Percentiles rank a stretch among this genome's conserved stretches.
These are phyloP conservation scores for Helenozyma rhizophorensis DNA, from an alignment of 805 yeast genomes.

Conservation along the genomic window DNA sequence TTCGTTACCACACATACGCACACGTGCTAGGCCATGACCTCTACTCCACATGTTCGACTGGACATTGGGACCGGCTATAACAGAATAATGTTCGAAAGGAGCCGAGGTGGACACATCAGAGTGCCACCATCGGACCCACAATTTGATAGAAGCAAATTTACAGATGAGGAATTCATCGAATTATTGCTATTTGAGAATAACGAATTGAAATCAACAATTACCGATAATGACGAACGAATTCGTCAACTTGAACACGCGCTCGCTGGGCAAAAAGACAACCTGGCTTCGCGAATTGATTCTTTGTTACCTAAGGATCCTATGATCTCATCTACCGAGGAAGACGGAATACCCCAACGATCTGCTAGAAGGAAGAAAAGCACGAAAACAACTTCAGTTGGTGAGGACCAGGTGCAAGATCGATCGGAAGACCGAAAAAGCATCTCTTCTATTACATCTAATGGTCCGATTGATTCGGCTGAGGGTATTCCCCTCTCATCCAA, in stretches of 20 bases:
- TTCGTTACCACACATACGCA: too few relatives aligned
- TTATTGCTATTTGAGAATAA: conserved; percentile 31
- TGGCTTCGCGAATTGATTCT: too few relatives aligned
- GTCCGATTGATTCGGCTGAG: conserved; percentile 8
- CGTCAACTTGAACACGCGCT: conserved; percentile 4
- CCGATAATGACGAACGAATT: conserved; percentile 4
- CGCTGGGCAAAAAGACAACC: too few relatives aligned
- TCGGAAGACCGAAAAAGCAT: conserved; percentile 8
- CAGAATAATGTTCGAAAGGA: too few relatives aligned
- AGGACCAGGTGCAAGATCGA: too few relatives aligned
- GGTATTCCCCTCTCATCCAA: conserved; percentile 9
- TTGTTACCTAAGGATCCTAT: too few relatives aligned
- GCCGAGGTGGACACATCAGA: too few relatives aligned
- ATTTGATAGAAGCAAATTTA: conserved; percentile 27
- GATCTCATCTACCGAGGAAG: too few relatives aligned
- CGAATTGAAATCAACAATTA: conserved; percentile 24
- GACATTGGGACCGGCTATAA: too few relatives aligned
- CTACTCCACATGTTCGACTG: too few relatives aligned
- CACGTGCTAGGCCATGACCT: too few relatives aligned
- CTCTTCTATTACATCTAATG: conserved; percentile 10
- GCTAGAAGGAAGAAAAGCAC: conserved; percentile 21
- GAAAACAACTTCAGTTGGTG: too few relatives aligned
- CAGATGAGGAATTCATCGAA: conserved; percentile 31
- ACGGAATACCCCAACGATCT: conserved; percentile 24
- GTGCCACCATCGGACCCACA: conserved; percentile 31